Conservation (phyloP, 2,329 filamentous ascomycete species). For the Hypocreales sp. region DNA sequence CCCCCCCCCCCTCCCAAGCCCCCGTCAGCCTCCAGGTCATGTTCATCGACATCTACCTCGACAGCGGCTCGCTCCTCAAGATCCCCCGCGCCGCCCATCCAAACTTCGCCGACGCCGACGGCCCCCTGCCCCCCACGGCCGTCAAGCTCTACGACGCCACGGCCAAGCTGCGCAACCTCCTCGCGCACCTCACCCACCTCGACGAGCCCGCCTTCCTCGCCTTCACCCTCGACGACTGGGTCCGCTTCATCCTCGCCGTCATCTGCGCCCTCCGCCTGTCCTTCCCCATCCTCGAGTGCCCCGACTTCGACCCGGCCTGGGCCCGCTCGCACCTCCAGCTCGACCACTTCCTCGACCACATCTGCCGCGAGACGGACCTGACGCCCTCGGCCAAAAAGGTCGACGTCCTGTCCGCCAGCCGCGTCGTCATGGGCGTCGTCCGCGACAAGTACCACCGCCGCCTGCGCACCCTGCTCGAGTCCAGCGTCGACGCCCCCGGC, state of each 20-base stretch:
- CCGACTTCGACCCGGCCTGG: slow-evolving; percentile 18
- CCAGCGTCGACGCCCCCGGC: slow-evolving; percentile 6
- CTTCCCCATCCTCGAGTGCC: slow-evolving; percentile 23
- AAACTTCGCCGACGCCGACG: too few species aligned
- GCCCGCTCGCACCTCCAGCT: slow-evolving; percentile 25
- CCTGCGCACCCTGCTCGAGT: slow-evolving; percentile 15
- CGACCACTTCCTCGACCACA: slow-evolving; percentile 19
- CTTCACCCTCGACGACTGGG: slow-evolving; percentile 27
- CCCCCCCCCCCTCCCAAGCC: too few species aligned
- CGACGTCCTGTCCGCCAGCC: slow-evolving; percentile 28
- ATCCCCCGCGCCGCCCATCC: slow-evolving; percentile 4
- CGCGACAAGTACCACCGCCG: slow-evolving; percentile 28
- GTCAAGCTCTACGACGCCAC: slow-evolving; percentile 9
- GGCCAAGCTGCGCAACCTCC: slow-evolving; percentile 12
- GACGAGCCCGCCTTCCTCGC: slow-evolving; percentile 15
- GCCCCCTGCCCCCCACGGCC: too few species aligned
- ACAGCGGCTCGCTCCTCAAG: slow-evolving; percentile 20
- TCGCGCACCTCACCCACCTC: slow-evolving; percentile 16
- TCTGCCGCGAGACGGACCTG: slow-evolving; percentile 14
- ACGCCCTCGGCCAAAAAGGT: slow-evolving; percentile 14
- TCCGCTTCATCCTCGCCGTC: slow-evolving; percentile 21
- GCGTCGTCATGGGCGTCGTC: slow-evolving; percentile 28
- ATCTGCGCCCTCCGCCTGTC: slow-evolving; percentile 30
- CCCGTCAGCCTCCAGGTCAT: slow-evolving; percentile 15
- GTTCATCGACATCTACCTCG: slow-evolving; percentile 22